These are phyloP conservation scores for Sphagnum contortum DNA, from an alignment of 225 moss, liverwort and hornwort genomes.

Conservation along the genomic window DNA sequence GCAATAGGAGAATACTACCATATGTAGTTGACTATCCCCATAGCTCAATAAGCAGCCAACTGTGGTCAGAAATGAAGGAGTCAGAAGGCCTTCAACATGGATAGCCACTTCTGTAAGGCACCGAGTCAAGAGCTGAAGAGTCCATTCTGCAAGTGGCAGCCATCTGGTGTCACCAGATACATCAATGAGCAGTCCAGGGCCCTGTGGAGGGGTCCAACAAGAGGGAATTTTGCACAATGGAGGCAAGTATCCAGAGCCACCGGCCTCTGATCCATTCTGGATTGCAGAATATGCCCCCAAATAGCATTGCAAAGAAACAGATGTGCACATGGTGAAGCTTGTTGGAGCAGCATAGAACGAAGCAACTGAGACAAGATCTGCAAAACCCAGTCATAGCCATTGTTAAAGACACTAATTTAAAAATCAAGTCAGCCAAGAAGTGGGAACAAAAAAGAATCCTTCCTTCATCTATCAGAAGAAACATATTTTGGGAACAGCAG, in stretches of 20 bases:
- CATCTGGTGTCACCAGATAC: conserved; percentile 57
- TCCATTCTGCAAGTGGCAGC: conserved; percentile 80
- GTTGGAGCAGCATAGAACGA: conserved; percentile 55
- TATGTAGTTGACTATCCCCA: conserved; percentile 58
- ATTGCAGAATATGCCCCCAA: conserved; percentile 40
- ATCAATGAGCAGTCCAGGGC: conserved; percentile 64
- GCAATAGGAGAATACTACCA: conserved; percentile 25
- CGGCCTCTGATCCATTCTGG: conserved; percentile 10
- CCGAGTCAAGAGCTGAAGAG: conserved; percentile 65
- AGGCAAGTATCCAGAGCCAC: conserved; percentile 16
- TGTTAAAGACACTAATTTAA: no score
- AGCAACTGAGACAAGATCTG: conserved; percentile 78
- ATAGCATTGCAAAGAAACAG: conserved; percentile 63
- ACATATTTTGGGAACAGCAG: no score
- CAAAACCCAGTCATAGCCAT: conserved; percentile 1
- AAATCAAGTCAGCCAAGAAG: no score
- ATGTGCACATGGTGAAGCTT: conserved; percentile 39
- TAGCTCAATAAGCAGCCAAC: conserved; percentile 63
- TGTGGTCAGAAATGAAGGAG: conserved; percentile 58
- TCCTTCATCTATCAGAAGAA: no score
- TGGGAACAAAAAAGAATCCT: no score
- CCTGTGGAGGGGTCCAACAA: conserved; percentile 30
- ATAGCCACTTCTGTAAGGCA: conserved; percentile 72
- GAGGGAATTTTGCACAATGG: conserved; percentile 35
- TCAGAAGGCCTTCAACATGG: conserved; percentile 72